These are phyloP conservation scores for Mortierella antarctica DNA, from an alignment of 192 early-diverging fungal species.

Conservation along the genomic window DNA sequence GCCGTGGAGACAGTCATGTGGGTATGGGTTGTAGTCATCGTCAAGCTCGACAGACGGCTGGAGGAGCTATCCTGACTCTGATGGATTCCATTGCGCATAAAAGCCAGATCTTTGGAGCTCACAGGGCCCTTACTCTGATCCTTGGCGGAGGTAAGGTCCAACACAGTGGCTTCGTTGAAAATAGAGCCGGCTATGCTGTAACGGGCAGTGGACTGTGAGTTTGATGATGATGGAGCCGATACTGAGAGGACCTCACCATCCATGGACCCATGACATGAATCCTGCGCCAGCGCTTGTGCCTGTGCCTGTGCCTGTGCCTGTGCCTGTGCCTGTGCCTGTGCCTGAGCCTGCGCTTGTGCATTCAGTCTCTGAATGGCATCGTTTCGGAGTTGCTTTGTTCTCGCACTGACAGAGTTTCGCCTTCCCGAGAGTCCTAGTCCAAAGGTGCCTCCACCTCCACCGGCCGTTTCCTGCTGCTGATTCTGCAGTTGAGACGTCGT, in stretches of 20 bases:
- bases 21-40: conserved; percentile 17
- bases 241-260: neutral
- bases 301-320: conserved; percentile 11
- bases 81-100: conserved; percentile 1
- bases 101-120: neutral
- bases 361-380: conserved; percentile 46
- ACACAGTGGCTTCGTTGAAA: conserved; percentile 5
- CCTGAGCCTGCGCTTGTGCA: conserved; percentile 9
- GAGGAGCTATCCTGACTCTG: conserved; percentile 27
- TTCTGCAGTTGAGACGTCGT: neutral
- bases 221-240: neutral
- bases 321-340: conserved; percentile 15
- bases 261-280: neutral
- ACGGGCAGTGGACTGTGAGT: neutral
- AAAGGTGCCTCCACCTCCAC: conserved; percentile 6
- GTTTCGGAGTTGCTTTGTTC: conserved; percentile 39
- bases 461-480: conserved; percentile 8
- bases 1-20: conserved; percentile 10
- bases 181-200: conserved; percentile 14
- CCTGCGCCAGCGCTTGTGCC: neutral
- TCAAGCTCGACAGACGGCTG: conserved; percentile 23
- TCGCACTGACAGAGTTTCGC: conserved; percentile 16
- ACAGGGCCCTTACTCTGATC: neutral
- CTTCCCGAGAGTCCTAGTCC: conserved; percentile 26
- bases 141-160: neutral